Evolutionary conservation across 176 grass and related monocot genomes (phyloP), one percentile per base, ranked within the genome.

Genomic region (Metroxylon sagu): DNA sequence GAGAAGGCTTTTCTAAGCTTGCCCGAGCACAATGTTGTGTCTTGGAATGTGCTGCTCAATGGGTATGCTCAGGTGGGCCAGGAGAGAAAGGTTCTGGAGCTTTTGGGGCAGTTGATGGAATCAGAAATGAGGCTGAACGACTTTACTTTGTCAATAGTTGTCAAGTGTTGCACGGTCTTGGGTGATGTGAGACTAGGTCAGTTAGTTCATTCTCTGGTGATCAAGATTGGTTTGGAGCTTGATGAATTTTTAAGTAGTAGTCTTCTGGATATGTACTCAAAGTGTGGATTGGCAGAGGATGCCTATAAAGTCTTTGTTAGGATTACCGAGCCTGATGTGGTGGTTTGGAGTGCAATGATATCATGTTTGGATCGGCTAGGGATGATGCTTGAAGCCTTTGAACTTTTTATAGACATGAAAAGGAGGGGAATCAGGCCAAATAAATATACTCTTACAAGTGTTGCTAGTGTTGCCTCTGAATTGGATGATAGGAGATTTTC

Each of bases 201-300:
- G 69, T 43, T 51, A 66, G 14, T 74, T 80, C 77, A 80, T 64
- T 70, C 65, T 75, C 55, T 75, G 65, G 21, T 84, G 55, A 48
- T 74, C 18, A 68, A 68, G 61, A 23, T 39, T 55, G 53, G 57
- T 14, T 54, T 80, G 56, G 48, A 84, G 59, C 39, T 49, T 25
- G 77, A 80, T 3, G 1, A 16, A n/a, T 17, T 84, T 26, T 52
- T 64, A 17, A 68, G 48, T 18, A 77, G 30, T 65, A 77, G 71
- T 67, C 74, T 88, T 19, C 18, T 79, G 59, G 71, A 79, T 56
- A 79, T 71, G 82, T 79, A 68, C 52, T 62, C 67, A 16, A 85
- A 74, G 14, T 79, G 51, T 53, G 61, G 66, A 4, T 77, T 73
- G 23, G 63, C 53, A 49, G 17, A 29, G 19, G 72, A 85, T 17